Evolutionary conservation across 345 rosid species (phyloP), one percentile per base, ranked within the genome.

Genomic region (Populus deltoides): DNA sequence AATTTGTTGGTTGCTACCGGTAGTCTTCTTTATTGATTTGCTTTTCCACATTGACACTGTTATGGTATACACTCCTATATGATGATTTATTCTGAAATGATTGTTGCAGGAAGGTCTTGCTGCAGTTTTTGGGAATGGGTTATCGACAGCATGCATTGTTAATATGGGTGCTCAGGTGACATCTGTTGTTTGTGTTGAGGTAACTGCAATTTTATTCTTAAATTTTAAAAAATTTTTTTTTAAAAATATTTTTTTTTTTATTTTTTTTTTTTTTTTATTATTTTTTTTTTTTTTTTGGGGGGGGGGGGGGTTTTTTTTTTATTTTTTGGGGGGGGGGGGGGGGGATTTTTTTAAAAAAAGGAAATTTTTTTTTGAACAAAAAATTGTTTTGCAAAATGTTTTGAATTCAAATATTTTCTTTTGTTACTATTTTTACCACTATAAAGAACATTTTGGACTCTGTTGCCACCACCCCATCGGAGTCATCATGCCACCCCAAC

Each of bases 81-180:
- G 43, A 43, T 36, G 36, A 74, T 82, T n/a, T 70, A 57, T 75
- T 77, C 11, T 71, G 71, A 16, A 61, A 45, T 76, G 47, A 67
- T 73, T 53, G 20, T 61, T 67, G 51, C 89, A 92, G 97, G 98
- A 92, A 92, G 97, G 97, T 68, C 87, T 96, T 75, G 91, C 99
- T 72, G 93, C 98, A 68, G 90, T 87, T 77, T 96, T 96, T 87
- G 98, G 99, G 75, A 96, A 93, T 67, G 98, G 98, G 55, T 85
- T 96, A 75, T 88, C 97, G 17, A 96, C 94, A 7, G 92, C 97
- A 61, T 96, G 99, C 80, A 85, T 96, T 62, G 97, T 96, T 72
- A 96, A 90, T 78, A 79, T 96, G 73, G 99, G 99, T 81, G 94
- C 97, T 76, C 98, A 96, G 83, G 91, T 89, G 81, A 88, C 94